Base-by-base conservation (phyloP, 805 yeast species). In the Pichia eremophila region DNA sequence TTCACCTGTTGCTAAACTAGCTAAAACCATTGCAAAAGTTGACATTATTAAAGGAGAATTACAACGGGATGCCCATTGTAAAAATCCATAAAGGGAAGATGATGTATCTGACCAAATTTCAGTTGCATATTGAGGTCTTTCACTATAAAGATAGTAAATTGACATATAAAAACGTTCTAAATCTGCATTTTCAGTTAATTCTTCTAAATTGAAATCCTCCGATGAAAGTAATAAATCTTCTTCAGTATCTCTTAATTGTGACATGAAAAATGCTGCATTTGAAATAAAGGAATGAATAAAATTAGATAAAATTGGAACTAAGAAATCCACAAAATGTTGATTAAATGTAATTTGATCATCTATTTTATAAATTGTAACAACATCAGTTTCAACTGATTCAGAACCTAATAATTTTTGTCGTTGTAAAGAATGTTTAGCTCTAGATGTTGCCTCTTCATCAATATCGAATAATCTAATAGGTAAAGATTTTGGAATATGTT, bases 151-250 rank as follows among this genome's bases (percentile, higher is more conserved):
- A 60, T 76, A 85, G 40, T 81, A 82, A 49, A 87, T 71, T 3
- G 91, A 74, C 53, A 90, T 60, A 58, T 87, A 90, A 57, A 91
- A 86, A 51, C 96, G 72, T 62, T 93, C 99, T 37, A 93, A 67
- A 53, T 93, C 97, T 0, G 91, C 86, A 55, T 82, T 79, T 27
- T 83, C 78, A 1, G 87, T 74, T 18, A 85, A 72, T 45, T 73
- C 79, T 52, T 82, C 87, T 37, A 83, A 63, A 48, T 78, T 73
- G 19, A 80, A 63, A 37, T 71, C 75, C 47, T 75, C 79, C 35
- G 65, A 60, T 0, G 88, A 79, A 18, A 84, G 62, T 19, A 84
- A 58, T 29, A 80, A 74, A 59, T 85, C 91, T 57, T 84, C 91
- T 60, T 85, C 91, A 11, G 77, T 76, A 56, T 85, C 88, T 53